Evolutionary conservation across 2,329 filamentous ascomycete species (phyloP), one percentile per base, ranked within the genome.

Genomic region (Tolypocladium ophioglossoides): DNA sequence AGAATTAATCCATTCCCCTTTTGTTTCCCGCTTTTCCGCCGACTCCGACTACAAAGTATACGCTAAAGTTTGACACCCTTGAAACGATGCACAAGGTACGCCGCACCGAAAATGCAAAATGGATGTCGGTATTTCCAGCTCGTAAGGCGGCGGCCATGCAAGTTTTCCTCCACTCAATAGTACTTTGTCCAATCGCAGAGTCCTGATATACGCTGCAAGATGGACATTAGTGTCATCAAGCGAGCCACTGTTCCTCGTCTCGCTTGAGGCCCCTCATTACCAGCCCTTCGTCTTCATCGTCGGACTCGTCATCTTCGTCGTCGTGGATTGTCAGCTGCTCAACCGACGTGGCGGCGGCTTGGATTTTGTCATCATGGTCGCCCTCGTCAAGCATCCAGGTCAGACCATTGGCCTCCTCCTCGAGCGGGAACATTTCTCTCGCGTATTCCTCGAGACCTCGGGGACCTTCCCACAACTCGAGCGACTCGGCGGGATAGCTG

Each of bases 401-500:
- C 65, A 94, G 74, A 6, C 92, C 92, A 67, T 97, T 97, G 35
- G 91, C 90, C 62, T 91, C 87, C 72, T 99, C 94, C 70, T 99
- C 94, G 14, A 96, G 79, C 0, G 90, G 89, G 64, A 97, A 97
- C 32, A 95, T 91, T 68, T 97, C 94, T 50, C 88, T 80, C 1
- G 92, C 92, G 68, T 97, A 99, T 70, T 97, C 94, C 67, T 96
- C 91, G 61, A 97, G 80, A 34, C 89, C 88, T 53, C 94, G 80
- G 61, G 90, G 90, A 4, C 91, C 94, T 66, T 95, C 89, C 94
- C 94, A 97, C 27, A 99, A 74, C 62, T 86, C 80, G 57, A 92
- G 75, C 1, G 91, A 89, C 61, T 90, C 84, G 10, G 80, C 78
- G 0, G 91, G 90, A 59, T 87, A 87, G 59, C 78, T 82, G 2